Evolutionary conservation across 257 asterid species (phyloP), one percentile per base, ranked within the genome.

Genomic region (Gentiana macrophylla): DNA sequence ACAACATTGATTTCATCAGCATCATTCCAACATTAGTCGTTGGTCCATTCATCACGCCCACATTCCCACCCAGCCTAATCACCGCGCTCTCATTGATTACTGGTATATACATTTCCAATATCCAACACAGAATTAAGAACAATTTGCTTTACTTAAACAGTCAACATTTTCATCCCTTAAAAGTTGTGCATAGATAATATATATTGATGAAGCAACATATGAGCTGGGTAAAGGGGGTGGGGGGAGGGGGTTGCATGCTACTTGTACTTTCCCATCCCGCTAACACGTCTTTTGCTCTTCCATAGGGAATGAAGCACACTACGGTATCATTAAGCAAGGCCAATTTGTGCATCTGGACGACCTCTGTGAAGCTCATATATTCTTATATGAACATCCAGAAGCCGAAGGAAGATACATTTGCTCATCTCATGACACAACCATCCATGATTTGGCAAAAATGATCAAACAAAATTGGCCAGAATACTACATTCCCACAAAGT

Each of bases 41-140:
- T 34, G 98, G 98, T 12, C 91, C 95, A 59, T 91, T 87, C 70
- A 78, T 83, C 77, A 76, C 47, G 41, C 84, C 86, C 8, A 60
- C 86, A n/a, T 68, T 87, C 72, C 96, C 98, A 60, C 95, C 95
- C 3, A 91, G 98, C 81, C 79, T 91, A 34, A 71, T 77, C 67
- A 84, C 95, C 36, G 93, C 94, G 33, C 96, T 91, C 61, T 82
- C 96, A 33, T 83, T n/a, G n/a, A 79, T 91, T 50, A 84, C 88
- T 4, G 94, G 98, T 86, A 62, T 37, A 43, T 3, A 37, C n/a
- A n/a, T 11, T 56, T 56, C 32, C 45, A 32, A 8, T 4, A 5
- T 33, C 37, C 37, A 32, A 8, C 2, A 24, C 12, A 6, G 3
- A 2, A 24, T 49, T 49, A 3, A 4, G 7, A 24, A n/a, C 33